Evolutionary conservation across 164 flowering plant species (phyloP).

Genomic region (Aristolochia fimbriata): DNA sequence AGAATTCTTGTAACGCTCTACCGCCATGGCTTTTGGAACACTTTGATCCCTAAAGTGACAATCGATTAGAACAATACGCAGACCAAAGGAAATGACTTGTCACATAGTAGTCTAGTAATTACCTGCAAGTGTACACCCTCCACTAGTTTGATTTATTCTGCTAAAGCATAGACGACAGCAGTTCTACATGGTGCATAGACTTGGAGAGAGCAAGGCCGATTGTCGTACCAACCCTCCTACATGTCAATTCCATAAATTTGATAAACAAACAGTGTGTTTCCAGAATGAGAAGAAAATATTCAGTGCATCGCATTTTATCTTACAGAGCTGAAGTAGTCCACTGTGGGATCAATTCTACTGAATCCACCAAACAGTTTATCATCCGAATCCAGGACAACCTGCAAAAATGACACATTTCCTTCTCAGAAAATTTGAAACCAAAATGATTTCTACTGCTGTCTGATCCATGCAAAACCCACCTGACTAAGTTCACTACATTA

Average conservation of each 20-base stretch:
- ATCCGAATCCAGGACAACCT: slow-evolving; percentile 93
- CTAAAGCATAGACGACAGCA: slow-evolving; percentile 73
- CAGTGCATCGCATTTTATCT: slow-evolving; percentile 15
- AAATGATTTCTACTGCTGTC: no score
- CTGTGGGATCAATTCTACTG: slow-evolving; percentile 52
- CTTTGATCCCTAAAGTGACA: no score
- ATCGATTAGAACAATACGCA: no score
- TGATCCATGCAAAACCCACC: no score
- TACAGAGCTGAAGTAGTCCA: slow-evolving; percentile 71
- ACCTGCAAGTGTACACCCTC: background rate
- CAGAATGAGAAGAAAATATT: background rate
- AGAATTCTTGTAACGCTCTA: no score
- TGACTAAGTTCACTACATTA: no score
- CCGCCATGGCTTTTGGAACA: no score
- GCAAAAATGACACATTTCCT: slow-evolving; percentile 6
- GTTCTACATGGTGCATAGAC: slow-evolving; percentile 88
- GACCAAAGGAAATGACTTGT: no score
- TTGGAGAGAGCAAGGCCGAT: slow-evolving; percentile 66
- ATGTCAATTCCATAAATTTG: slow-evolving; percentile 4
- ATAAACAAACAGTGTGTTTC: background rate
- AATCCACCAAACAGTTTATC: slow-evolving; percentile 72
- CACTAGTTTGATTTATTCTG: slow-evolving; percentile 15
- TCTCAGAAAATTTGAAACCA: no score
- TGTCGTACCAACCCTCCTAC: slow-evolving; percentile 73
- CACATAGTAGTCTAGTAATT: no score